Evolutionary conservation across 2,329 filamentous ascomycete genomes (phyloP).

Genomic region (Podosphaera aphanis): DNA sequence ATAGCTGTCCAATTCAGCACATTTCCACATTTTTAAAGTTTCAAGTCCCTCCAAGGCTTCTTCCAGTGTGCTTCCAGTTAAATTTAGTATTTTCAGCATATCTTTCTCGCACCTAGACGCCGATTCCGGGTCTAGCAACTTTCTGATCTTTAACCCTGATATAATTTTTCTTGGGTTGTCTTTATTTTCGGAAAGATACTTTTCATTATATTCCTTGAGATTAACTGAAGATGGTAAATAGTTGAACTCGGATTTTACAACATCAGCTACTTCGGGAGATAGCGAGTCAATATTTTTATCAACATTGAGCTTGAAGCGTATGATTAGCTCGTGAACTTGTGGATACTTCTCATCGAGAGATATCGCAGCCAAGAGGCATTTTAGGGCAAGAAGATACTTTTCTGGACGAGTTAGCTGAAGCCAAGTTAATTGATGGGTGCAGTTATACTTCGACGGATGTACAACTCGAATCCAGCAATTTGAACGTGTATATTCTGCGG

Average conservation of each 20-base stretch:
- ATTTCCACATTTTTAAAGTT: slow-evolving; percentile 26
- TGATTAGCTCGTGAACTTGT: slow-evolving; percentile 50
- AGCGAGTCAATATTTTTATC: slow-evolving; percentile 34
- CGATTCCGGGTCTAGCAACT: slow-evolving; percentile 31
- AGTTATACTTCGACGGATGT: slow-evolving; percentile 52
- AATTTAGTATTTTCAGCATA: slow-evolving; percentile 32
- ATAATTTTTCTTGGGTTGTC: slow-evolving; percentile 37
- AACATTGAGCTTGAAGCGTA: slow-evolving; percentile 42
- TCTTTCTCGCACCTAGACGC: slow-evolving; percentile 34
- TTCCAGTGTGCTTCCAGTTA: slow-evolving; percentile 26
- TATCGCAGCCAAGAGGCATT: slow-evolving; percentile 55
- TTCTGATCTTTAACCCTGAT: slow-evolving; percentile 35
- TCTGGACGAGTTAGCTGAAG: slow-evolving; percentile 25
- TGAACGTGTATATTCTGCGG: slow-evolving; percentile 65
- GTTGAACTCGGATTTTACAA: slow-evolving; percentile 46
- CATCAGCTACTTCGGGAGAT: slow-evolving; percentile 38
- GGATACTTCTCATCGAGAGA: slow-evolving; percentile 45
- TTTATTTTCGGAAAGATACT: slow-evolving; percentile 38
- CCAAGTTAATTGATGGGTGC: background rate
- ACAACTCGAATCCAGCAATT: slow-evolving; percentile 72
- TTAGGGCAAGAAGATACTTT: slow-evolving; percentile 70
- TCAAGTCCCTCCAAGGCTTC: slow-evolving; percentile 32
- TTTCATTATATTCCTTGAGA: slow-evolving; percentile 39
- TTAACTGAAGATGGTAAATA: slow-evolving; percentile 32
- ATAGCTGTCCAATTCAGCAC: slow-evolving; percentile 24